Percentiles rank a stretch among this genome's conserved stretches.
phyloP scores from a whole-genome alignment of 768 basidiomycete genomes.

The Suillus subluteus region DNA sequence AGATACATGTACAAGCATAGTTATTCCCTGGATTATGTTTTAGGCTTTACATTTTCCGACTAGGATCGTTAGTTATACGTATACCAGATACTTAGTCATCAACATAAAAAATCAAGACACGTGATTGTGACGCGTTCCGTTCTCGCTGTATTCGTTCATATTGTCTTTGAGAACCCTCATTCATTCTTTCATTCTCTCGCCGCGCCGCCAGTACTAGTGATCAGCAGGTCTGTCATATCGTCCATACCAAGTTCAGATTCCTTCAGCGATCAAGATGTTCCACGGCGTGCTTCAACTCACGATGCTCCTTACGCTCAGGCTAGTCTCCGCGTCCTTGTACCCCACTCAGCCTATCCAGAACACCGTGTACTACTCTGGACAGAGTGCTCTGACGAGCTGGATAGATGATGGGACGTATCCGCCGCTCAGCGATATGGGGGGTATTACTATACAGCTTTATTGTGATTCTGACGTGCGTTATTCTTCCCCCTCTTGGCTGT shows the following conservation, averaged over 20 bases:
- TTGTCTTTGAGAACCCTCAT: background rate
- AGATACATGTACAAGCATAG: constrained; percentile 2
- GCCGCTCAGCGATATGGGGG: constrained; percentile 43
- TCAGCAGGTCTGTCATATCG: constrained; percentile 34
- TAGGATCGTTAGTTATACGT: background rate
- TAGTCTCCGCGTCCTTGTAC: constrained; percentile 44
- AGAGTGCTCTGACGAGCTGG: constrained; percentile 50
- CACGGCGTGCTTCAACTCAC: constrained; percentile 10
- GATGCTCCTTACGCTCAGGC: no score
- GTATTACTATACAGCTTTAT: constrained; percentile 51
- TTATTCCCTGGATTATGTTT: constrained; percentile 6
- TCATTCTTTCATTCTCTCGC: constrained; percentile 9
- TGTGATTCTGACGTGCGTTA: constrained; percentile 44
- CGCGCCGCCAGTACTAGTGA: background rate
- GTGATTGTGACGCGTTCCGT: constrained; percentile 6
- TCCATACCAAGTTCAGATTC: background rate
- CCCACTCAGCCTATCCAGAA: constrained; percentile 52
- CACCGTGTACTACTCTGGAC: constrained; percentile 49
- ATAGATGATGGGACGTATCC: constrained; percentile 49
- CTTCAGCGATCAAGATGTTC: background rate
- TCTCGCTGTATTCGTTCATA: background rate
- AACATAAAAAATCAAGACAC: constrained; percentile 7
- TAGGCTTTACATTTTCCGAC: background rate
- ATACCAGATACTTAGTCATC: background rate
- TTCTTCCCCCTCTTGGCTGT: background rate